Evolutionary conservation across 768 basidiomycete species (phyloP), one percentile per base, ranked within the genome.

Genomic region (Terana coerulea): DNA sequence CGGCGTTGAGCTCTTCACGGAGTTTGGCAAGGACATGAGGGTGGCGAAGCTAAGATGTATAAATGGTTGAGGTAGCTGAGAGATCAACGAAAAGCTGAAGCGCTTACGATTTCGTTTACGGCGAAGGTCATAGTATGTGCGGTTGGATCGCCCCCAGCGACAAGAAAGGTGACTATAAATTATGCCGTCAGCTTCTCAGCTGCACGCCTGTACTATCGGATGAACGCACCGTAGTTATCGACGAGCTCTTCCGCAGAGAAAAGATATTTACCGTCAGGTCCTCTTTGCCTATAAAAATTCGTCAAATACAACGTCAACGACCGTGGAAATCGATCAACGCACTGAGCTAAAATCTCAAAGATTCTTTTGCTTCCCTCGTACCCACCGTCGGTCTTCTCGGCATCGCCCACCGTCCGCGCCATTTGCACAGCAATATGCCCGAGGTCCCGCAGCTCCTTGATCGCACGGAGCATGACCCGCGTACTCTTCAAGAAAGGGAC

Each of bases 271-370:
- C 29, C 45, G 33, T 47, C 33, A 6, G 14, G 30, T 11, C 33
- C 45, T 9, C 29, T 8, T 35, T 47, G 17, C 29, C 45, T 47
- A 19, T 17, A 30, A 8, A 19, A n/a, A 21, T 22, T 4, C 3
- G 21, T 47, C 4, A 47, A 25, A 4, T 8, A 9, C n/a, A 35
- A n/a, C 33, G 21, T 17, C 10, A 33, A 33, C 21, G 10, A 5
- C 17, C 3, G n/a, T n/a, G 29, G 7, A 10, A 33, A 33, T 6
- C n/a, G 2, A 8, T 3, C 11, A 35, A 19, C 45, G 17, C 21
- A 47, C 45, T 47, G 45, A 6, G 45, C 45, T 11, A 47, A 19
- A 47, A 47, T 47, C 33, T 47, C 45, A 24, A 47, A 47, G 26
- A 47, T 47, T 30, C 19, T 47, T 15, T 47, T 47, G 25, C 25